Percentiles rank a stretch among this genome's conserved stretches.
Evolutionary conservation across 768 basidiomycete genomes (phyloP).

Genomic region (Coprinopsis strossmayeri): DNA sequence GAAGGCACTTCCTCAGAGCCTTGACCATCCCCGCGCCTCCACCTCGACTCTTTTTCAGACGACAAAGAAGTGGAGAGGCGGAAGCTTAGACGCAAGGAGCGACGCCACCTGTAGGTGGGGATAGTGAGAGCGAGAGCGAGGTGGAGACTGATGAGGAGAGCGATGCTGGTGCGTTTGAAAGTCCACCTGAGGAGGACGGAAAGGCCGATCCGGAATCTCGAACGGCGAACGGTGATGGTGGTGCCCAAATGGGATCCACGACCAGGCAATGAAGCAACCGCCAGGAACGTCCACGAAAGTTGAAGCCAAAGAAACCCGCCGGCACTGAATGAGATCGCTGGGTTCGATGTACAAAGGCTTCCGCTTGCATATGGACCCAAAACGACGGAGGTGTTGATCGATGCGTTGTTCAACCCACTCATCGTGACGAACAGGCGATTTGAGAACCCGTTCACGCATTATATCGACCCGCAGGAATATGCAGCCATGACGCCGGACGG

Average conservation of each 20-base stretch:
- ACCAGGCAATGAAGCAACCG: no score
- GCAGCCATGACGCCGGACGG: slow-evolving; percentile 3
- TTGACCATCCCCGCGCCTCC: neutral
- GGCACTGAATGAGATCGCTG: slow-evolving; percentile 3
- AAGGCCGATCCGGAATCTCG: slow-evolving; percentile 3
- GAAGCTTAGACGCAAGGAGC: neutral
- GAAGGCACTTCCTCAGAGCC: neutral
- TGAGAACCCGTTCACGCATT: slow-evolving; percentile 38
- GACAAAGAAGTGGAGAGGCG: neutral
- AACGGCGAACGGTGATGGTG: neutral
- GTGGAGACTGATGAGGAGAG: slow-evolving; percentile 3
- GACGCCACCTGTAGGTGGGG: neutral
- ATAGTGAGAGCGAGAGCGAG: slow-evolving; percentile 5
- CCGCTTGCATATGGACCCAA: slow-evolving; percentile 52
- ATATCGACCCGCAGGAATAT: slow-evolving; percentile 14
- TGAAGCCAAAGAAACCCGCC: no score
- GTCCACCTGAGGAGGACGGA: neutral
- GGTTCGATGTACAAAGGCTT: slow-evolving; percentile 36
- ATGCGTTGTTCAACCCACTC: slow-evolving; percentile 73
- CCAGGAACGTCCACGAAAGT: no score
- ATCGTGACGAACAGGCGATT: slow-evolving; percentile 33
- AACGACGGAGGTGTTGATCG: slow-evolving; percentile 69
- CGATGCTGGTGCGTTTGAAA: slow-evolving; percentile 3
- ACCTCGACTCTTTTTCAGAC: neutral
- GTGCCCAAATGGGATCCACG: neutral